Evolutionary conservation across 176 grass and related monocot genomes (phyloP), one percentile per base, ranked within the genome.

Genomic region (Triticum timopheevii): DNA sequence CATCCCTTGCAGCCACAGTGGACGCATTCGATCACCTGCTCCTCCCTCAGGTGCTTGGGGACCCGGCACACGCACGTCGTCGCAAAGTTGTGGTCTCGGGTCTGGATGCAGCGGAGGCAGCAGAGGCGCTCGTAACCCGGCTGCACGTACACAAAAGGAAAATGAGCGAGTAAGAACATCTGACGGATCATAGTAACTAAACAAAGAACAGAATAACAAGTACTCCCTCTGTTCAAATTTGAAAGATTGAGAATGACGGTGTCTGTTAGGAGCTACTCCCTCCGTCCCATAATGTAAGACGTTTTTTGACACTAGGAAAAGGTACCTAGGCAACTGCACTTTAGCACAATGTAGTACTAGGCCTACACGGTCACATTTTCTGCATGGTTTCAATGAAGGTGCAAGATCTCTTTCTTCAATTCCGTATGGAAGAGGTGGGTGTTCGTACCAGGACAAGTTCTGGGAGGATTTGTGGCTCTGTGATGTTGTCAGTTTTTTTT

Each of bases 1-100:
- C 93, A 98, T 2, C 92, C 93, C 52, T 77, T 82, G 81, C 92
- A 95, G 49, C 91, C 93, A 10, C 96, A 94, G 56, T 95, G 93
- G 23, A 95, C 92, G 33, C 92, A 95, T 83, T 95, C 93, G 69
- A 98, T 98, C 11, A 98, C 93, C 28, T 91, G 93, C 86, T 95
- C 94, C 85, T 95, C 89, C 84, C 94, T 87, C 11, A 93, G 83
- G 80, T 95, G 89, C 73, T 95, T 95, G 42, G 94, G 94, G 17
- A 95, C 89, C 61, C 91, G 89, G 76, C 94, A 93, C 1, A 95
- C 91, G n/a, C 94, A 95, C 0, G 94, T 91, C 34, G 91, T 95
- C 58, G 88, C 86, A 22, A 89, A 93, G n/a, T 95, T 95, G 83
- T 95, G 93, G 88, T 91, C 94, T 78, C 94, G 77, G n/a, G 91